Conservation (phyloP, 208 protist species). For the Crithidia bombi region DNA sequence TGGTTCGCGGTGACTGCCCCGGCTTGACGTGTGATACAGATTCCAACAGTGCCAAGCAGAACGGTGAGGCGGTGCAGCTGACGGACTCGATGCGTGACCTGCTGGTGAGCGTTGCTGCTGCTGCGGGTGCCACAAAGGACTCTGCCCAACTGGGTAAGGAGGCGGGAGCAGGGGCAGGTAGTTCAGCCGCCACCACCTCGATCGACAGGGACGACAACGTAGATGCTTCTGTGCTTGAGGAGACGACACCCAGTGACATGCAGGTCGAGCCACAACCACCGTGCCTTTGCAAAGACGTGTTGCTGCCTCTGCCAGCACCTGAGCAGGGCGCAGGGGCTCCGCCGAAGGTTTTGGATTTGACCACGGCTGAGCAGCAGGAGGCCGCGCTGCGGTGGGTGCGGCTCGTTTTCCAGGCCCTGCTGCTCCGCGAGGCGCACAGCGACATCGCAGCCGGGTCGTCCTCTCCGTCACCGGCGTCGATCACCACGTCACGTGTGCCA, state of each 20-base stretch:
- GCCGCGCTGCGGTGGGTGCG: constrained; percentile 36
- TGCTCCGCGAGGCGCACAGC: constrained; percentile 30
- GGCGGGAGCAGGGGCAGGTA: background rate
- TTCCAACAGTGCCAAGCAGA: background rate
- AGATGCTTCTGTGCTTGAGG: background rate
- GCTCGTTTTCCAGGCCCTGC: constrained; percentile 33
- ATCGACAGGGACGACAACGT: background rate
- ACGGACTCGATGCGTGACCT: constrained; percentile 1
- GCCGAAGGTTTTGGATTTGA: background rate
- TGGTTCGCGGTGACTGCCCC: constrained; percentile 29
- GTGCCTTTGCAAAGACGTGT: background rate
- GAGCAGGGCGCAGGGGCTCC: background rate
- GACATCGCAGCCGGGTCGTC: background rate
- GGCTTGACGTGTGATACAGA: background rate
- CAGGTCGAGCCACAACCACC: background rate
- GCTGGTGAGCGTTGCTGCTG: constrained; percentile 1
- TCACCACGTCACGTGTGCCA: constrained; percentile 10
- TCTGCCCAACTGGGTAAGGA: too few species aligned
- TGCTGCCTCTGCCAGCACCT: background rate
- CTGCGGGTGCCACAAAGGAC: background rate
- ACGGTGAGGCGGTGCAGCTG: background rate
- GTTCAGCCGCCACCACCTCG: background rate
- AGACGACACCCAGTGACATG: background rate
- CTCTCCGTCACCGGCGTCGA: background rate
- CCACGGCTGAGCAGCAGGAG: constrained; percentile 20